A percentile compares a stretch with the other conserved stretches of the same genome.
Conservation (phyloP, 2,329 filamentous ascomycete species). For the Aspergillus fijiensis region DNA sequence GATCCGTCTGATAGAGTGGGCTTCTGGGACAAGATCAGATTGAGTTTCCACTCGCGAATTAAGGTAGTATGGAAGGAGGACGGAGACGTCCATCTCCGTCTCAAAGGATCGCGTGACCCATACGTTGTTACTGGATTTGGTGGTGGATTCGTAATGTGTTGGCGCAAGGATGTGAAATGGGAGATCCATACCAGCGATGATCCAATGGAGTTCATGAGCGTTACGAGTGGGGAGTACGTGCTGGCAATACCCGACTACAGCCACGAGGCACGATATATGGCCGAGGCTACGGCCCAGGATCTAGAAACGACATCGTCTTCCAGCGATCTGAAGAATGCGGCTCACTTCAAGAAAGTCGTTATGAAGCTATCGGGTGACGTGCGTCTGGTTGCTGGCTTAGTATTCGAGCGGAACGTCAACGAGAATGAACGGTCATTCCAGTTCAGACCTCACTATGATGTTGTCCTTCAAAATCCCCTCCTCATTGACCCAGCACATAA, state of each 20-base stretch:
- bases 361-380: constrained; percentile 99
- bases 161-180: constrained; percentile 90
- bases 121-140: constrained; percentile 91
- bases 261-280: constrained; percentile 72
- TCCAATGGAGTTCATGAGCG: constrained; percentile 89
- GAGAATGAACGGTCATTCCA: constrained; percentile 74
- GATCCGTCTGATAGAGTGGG: constrained; percentile 92
- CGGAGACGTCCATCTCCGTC: constrained; percentile 87
- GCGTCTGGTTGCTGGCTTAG: constrained; percentile 84
- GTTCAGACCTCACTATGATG: constrained; percentile 89
- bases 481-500: constrained; percentile 62
- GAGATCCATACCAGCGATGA: constrained; percentile 81
- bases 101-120: constrained; percentile 87
- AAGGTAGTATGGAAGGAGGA: constrained; percentile 90
- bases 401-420: constrained; percentile 82
- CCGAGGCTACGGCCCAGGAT: constrained; percentile 47
- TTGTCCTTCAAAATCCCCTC: constrained; percentile 78
- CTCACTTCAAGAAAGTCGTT: constrained; percentile 95
- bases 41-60: constrained; percentile 90
- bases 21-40: constrained; percentile 97
- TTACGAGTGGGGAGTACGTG: constrained; percentile 93
- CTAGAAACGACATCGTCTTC: constrained; percentile 61
- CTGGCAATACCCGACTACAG: constrained; percentile 93
- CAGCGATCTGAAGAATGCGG: constrained; percentile 66
- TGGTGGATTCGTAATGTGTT: constrained; percentile 96